Base-by-base conservation (phyloP, 148 eudicot genomes). In the Silene uniflora region DNA sequence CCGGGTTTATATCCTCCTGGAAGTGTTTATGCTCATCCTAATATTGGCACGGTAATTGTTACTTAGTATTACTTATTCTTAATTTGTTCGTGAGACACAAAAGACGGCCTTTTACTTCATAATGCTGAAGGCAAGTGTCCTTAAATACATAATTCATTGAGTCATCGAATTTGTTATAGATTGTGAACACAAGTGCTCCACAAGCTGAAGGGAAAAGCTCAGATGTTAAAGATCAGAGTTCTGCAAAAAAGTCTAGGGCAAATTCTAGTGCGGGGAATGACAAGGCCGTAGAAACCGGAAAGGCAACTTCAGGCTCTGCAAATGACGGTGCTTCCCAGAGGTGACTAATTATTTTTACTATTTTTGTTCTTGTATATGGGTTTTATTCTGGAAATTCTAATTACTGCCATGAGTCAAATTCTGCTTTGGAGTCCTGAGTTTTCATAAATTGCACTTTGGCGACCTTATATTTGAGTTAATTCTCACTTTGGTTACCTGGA, bases 261-360 rank as follows among this genome's bases (percentile, higher is more conserved):
- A 71, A 75, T 80, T 83, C 87, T 21, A 83, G 86, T 65, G 25
- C 35, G 68, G 77, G 70, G 49, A 84, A 84, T 77, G 80, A 83
- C 58, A 91, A 88, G 84, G 84, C 78, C 59, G 85, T 81, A 63
- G 95, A 91, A 73, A 84, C 81, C 80, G 93, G 85, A 76, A 93
- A 87, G 73, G 85, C 85, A 44, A 77, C 93, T 86, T 96, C 98
- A 49, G 96, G 97, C 47, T 96, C 98, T 46, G 97, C 97, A 85
- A 91, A 91, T 84, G 97, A 93, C 80, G 89, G 89, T 78, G 93
- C 88, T 61, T 91, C 94, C 39, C 90, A 84, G 65, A 96, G 99
- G 99, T 96, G 59, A 52, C 47, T 76, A 16, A 46, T 68, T 67
- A 21, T 32, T 63, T 22, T 32, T 73, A 25, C 19, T 67, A 17